These are phyloP conservation scores for Gossypium schwendimanii DNA, from an alignment of 441 rosid genomes.

Conservation along the genomic window DNA sequence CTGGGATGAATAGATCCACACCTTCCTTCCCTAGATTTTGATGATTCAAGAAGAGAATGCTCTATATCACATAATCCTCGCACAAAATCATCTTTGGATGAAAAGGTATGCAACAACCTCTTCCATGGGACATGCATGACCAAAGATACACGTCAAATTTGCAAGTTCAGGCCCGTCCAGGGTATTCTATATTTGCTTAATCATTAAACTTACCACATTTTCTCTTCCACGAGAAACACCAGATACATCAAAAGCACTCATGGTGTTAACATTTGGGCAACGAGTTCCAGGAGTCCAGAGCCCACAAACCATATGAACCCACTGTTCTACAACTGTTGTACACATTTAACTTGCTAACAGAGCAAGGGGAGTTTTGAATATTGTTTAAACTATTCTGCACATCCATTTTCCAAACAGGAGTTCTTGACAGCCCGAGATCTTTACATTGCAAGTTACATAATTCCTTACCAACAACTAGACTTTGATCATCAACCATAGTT, in stretches of 20 bases:
- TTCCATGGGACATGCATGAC: background rate
- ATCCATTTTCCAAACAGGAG: conserved; percentile 20
- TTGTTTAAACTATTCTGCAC: conserved; percentile 13
- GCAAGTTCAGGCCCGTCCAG: background rate
- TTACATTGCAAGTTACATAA: conserved; percentile 20
- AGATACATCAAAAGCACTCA: conserved; percentile 52
- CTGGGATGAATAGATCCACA: conserved; percentile 9
- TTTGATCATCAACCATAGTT: conserved; percentile 20
- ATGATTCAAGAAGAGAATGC: conserved; percentile 22
- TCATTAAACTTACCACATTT: conserved; percentile 24
- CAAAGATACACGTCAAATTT: background rate
- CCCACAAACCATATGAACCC: conserved; percentile 58
- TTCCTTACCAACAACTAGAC: conserved; percentile 9
- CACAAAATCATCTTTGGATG: background rate
- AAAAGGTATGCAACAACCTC: background rate
- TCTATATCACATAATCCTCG: conserved; percentile 4
- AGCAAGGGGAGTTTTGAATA: conserved; percentile 9
- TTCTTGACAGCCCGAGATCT: conserved; percentile 19
- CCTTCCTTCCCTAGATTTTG: conserved; percentile 19
- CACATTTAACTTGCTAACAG: conserved; percentile 18
- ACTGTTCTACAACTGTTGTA: conserved; percentile 41
- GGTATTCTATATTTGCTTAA: background rate
- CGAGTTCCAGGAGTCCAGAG: conserved; percentile 54
- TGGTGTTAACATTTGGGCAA: conserved; percentile 47
- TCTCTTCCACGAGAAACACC: conserved; percentile 28